Percentiles rank a stretch among this genome's conserved stretches.
Conservation (phyloP, 139 green algal genomes). For the Auxenochlorella protothecoides region DNA sequence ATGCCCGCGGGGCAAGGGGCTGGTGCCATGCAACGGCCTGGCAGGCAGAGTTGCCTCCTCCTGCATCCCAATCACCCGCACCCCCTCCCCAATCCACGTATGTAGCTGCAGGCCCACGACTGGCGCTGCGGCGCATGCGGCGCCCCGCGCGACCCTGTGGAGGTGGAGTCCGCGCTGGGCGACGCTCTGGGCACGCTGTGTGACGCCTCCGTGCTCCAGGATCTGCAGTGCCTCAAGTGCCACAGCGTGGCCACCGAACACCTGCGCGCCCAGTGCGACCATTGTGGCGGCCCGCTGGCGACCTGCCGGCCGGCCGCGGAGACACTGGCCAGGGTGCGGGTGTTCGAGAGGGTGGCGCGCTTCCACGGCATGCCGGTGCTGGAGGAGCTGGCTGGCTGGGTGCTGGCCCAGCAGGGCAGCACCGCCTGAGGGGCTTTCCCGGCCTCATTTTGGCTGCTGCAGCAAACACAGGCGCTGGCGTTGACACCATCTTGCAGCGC, state of each 20-base stretch:
- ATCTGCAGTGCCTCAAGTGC: conserved; percentile 74
- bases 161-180: conserved; percentile 12
- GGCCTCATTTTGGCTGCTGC: too few species aligned
- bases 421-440: too few species aligned
- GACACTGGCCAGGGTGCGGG: conserved; percentile 25
- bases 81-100: background rate
- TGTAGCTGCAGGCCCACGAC: conserved; percentile 15
- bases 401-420: background rate
- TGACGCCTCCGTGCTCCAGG: conserved; percentile 71
- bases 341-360: conserved; percentile 49
- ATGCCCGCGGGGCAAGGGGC: too few species aligned
- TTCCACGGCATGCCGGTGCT: conserved; percentile 56
- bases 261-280: conserved; percentile 38
- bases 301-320: conserved; percentile 2
- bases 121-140: conserved; percentile 34
- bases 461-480: too few species aligned
- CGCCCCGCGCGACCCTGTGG: conserved; percentile 5
- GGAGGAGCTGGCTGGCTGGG: conserved; percentile 33
- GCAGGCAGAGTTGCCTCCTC: background rate
- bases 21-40: background rate
- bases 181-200: conserved; percentile 1
- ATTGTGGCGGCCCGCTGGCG: conserved; percentile 51
- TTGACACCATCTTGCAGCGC: too few species aligned
- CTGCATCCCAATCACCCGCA: background rate
- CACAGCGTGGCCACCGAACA: conserved; percentile 38